phyloP scores from a whole-genome alignment of 163 green algal genomes.

The Trebouxia gelatinosa region DNA sequence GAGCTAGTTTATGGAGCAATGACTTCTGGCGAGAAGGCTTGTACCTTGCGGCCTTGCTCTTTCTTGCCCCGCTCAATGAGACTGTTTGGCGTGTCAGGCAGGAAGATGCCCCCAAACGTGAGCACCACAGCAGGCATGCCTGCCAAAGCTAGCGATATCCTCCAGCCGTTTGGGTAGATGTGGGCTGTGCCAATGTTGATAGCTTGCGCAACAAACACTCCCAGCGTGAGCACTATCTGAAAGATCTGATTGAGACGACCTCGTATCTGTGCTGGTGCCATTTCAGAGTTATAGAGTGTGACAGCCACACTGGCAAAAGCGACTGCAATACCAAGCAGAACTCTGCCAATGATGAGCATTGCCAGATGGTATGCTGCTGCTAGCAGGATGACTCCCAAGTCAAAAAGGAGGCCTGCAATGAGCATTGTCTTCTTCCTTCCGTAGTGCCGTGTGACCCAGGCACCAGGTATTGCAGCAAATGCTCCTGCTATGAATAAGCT shows the following conservation, averaged over 20 bases:
- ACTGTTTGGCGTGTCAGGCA: conserved; percentile 46
- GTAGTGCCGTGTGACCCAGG: conserved; percentile 24
- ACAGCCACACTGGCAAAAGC: conserved; percentile 39
- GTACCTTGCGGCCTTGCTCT: conserved; percentile 13
- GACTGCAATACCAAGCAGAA: conserved; percentile 41
- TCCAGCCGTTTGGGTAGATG: conserved; percentile 41
- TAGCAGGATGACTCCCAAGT: conserved; percentile 31
- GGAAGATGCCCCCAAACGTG: conserved; percentile 38
- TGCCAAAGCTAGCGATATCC: conserved; percentile 50
- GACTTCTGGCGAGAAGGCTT: background rate
- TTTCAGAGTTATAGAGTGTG: conserved; percentile 51
- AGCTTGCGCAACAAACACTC: conserved; percentile 59
- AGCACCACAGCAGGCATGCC: conserved; percentile 35
- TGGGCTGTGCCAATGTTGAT: conserved; percentile 59
- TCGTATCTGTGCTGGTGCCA: conserved; percentile 49
- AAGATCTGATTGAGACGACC: conserved; percentile 74
- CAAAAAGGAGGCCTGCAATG: conserved; percentile 35
- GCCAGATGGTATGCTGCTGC: conserved; percentile 31
- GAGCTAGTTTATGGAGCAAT: no score
- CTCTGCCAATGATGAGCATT: conserved; percentile 39
- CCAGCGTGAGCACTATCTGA: conserved; percentile 47
- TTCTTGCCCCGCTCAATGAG: conserved; percentile 37
- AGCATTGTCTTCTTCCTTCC: conserved; percentile 39
- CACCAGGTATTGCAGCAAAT: conserved; percentile 34
- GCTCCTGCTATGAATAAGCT: conserved; percentile 42